Conservation (phyloP, 2,329 filamentous ascomycete species). For the Aspergillus sp. region DNA sequence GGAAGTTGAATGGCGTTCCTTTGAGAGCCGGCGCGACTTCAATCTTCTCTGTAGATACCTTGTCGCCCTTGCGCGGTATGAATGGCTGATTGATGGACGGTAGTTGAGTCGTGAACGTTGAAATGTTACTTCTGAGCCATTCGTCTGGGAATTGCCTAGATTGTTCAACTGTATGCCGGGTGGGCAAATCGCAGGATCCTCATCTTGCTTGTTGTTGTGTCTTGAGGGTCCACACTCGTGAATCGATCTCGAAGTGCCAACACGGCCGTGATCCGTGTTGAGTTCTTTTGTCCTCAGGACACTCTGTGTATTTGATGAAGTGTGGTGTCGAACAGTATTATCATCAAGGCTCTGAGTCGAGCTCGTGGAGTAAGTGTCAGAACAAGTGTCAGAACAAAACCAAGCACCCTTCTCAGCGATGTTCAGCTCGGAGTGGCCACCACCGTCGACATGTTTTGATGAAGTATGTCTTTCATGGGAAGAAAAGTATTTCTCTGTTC, state of each 20-base stretch:
- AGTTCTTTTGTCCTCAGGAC: background rate
- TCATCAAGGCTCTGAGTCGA: background rate
- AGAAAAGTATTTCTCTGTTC: slow-evolving; percentile 23
- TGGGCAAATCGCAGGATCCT: too few relatives aligned
- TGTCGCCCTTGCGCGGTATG: too few relatives aligned
- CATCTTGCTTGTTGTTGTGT: too few relatives aligned
- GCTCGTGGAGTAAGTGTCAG: background rate
- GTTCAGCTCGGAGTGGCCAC: too few relatives aligned
- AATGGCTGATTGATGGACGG: too few relatives aligned
- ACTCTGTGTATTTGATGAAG: background rate
- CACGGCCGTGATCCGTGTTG: background rate
- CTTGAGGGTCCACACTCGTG: too few relatives aligned
- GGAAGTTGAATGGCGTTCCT: slow-evolving; percentile 17
- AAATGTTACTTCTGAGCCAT: too few relatives aligned
- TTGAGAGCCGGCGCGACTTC: slow-evolving; percentile 3
- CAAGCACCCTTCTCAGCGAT: background rate
- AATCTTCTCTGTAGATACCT: background rate
- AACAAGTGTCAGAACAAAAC: background rate
- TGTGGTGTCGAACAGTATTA: background rate
- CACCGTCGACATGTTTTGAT: background rate
- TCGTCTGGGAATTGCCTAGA: too few relatives aligned
- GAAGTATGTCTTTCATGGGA: background rate
- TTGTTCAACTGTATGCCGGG: too few relatives aligned
- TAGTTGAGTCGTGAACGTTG: too few relatives aligned
- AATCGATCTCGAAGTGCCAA: too few relatives aligned